These are phyloP conservation scores for Ophiorrhiza pumila DNA, from an alignment of 257 asterid genomes.

Conservation along the genomic window DNA sequence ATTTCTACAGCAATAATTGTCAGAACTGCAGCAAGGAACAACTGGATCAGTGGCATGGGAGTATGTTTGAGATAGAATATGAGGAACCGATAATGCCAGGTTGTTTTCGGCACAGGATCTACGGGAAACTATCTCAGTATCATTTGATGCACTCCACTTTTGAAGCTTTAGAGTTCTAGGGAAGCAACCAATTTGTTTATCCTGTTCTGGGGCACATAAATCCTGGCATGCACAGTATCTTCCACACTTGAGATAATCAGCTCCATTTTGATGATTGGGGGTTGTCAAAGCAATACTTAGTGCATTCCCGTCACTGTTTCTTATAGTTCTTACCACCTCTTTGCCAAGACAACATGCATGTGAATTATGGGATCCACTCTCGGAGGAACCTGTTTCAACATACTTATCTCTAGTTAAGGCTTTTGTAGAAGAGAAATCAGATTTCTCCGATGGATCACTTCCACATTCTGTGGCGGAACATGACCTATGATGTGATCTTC, in stretches of 20 bases:
- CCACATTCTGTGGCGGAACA: conserved; percentile 38
- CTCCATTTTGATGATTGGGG: conserved; percentile 24
- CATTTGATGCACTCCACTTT: conserved; percentile 17
- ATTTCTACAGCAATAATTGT: conserved; percentile 19
- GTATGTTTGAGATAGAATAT: conserved; percentile 19
- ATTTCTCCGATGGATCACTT: conserved; percentile 43
- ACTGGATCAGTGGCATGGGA: conserved; percentile 29
- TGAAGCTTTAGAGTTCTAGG: conserved; percentile 26
- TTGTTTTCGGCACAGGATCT: conserved; percentile 20
- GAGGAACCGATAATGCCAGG: conserved; percentile 23
- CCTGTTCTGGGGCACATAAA: conserved; percentile 28
- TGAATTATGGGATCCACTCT: conserved; percentile 49
- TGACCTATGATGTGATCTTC: conserved; percentile 43
- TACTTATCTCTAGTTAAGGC: conserved; percentile 39
- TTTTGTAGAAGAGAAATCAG: conserved; percentile 35
- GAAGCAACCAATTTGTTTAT: conserved; percentile 34
- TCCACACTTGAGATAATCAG: conserved; percentile 24
- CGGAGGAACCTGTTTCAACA: conserved; percentile 54
- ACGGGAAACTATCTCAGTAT: conserved; percentile 11
- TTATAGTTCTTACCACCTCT: conserved; percentile 43
- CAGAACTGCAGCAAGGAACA: conserved; percentile 27
- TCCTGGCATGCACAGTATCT: conserved; percentile 23
- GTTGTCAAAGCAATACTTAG: conserved; percentile 37
- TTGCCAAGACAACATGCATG: conserved; percentile 49
- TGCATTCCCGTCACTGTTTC: conserved; percentile 62